Base-by-base conservation (phyloP, 2,329 filamentous ascomycete species). In the Paecilomyces fulvus region DNA sequence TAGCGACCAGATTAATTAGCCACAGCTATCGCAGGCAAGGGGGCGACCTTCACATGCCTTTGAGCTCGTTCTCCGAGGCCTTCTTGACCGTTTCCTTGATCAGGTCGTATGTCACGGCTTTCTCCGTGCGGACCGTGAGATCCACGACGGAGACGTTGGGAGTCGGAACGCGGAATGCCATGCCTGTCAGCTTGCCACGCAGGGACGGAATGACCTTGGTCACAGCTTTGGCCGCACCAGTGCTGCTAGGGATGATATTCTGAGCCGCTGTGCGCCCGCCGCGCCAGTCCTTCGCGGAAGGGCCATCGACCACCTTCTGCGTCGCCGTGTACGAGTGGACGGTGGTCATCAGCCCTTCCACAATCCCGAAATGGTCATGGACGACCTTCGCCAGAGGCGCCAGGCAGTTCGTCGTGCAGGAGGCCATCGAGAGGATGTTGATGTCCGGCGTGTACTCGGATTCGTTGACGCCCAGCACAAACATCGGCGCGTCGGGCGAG, bases 191-290 rank as follows among this genome's bases (percentile, higher is more conserved):
- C 84, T 95, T 96, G 82, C 91, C 90, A 79, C 95, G 94, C 67
- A 96, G 84, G 67, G 83, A 82, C 64, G 91, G 91, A 69, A 96
- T 94, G 79, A 96, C 91, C 82, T 95, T 94, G 79, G 90, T 90
- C 78, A 96, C 90, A 70, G 91, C 91, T 86, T 95, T 95, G 73
- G 91, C 91, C 75, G 91, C 91, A 83, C 91, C 91, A 60, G 91
- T 95, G 82, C 87, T 91, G 79, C 85, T 90, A 74, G 91, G 91
- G 70, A 95, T 95, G 82, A 95, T 95, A 83, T 96, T 95, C 81
- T 92, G 88, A 72, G 91, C 91, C 78, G 91, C 90, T 68, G 88
- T 89, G 79, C 91, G 91, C 75, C 90, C 91, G 17, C 37, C 48
- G 21, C 48, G 87, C 89, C 89, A 95, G 83, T 95, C 90, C 87